A percentile compares a stretch with the other conserved stretches of the same genome.
These are phyloP conservation scores for Hericium alpestre DNA, from an alignment of 768 basidiomycete species.

Conservation along the genomic window DNA sequence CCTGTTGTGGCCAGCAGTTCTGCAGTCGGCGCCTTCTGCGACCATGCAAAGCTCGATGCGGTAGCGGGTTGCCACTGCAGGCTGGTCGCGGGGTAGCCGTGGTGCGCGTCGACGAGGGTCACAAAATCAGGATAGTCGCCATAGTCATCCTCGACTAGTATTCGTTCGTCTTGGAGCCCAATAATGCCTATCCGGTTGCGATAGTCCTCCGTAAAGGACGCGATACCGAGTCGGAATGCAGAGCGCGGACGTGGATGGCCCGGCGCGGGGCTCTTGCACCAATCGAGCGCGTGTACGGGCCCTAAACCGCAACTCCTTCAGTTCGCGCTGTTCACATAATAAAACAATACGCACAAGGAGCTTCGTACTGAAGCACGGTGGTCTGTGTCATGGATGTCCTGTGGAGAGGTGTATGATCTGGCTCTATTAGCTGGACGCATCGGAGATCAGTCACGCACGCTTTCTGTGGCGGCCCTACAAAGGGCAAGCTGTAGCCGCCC, in stretches of 20 bases:
- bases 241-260: conserved; percentile 63
- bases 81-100: conserved; percentile 89
- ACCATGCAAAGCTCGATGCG: conserved; percentile 53
- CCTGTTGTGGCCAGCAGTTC: conserved; percentile 92
- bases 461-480: not conserved
- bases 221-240: conserved; percentile 76
- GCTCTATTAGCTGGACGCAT: not conserved
- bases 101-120: conserved; percentile 70
- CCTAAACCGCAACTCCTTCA: conserved; percentile 32
- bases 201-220: conserved; percentile 78
- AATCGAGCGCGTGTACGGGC: conserved; percentile 80
- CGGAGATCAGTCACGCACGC: not conserved
- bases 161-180: conserved; percentile 75
- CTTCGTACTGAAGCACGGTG: conserved; percentile 71
- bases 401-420: not conserved
- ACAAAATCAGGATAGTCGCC: conserved; percentile 80
- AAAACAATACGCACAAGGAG: conserved; percentile 53
- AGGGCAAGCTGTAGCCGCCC: not conserved
- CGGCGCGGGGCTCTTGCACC: conserved; percentile 74
- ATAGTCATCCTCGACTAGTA: conserved; percentile 78
- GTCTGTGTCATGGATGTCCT: conserved; percentile 48
- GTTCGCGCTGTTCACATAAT: not conserved
- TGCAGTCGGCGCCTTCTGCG: conserved; percentile 50
- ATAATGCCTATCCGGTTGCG: conserved; percentile 73
- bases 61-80: conserved; percentile 87